Conservation (phyloP, 176 grass and related monocot genomes). For the Cenchrus fungigraminus region DNA sequence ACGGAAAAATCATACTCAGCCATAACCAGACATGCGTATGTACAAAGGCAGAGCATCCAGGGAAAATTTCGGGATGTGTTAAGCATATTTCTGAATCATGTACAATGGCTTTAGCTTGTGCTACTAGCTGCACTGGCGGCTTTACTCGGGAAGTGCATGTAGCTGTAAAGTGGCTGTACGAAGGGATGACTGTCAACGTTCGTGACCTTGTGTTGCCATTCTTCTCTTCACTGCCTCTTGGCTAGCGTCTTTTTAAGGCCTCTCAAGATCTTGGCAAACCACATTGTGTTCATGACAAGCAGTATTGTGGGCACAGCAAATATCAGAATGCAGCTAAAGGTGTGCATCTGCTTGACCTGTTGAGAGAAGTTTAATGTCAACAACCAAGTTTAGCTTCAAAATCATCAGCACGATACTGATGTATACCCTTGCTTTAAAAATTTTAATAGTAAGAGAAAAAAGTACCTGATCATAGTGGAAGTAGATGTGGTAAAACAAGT, state of each 20-base stretch:
- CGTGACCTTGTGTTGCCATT: slow-evolving; percentile 34
- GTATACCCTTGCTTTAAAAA: background rate
- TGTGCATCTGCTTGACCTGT: slow-evolving; percentile 75
- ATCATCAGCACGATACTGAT: slow-evolving; percentile 14
- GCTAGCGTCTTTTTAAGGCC: slow-evolving; percentile 87
- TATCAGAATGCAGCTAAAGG: slow-evolving; percentile 64
- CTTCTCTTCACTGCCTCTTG: slow-evolving; percentile 81
- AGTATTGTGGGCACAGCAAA: slow-evolving; percentile 77
- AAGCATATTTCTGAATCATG: slow-evolving; percentile 36
- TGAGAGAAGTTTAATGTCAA: slow-evolving; percentile 44
- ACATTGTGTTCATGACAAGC: slow-evolving; percentile 83
- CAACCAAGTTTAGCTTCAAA: slow-evolving; percentile 31
- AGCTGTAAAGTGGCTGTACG: slow-evolving; percentile 40
- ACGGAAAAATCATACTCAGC: slow-evolving; percentile 31
- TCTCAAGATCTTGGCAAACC: slow-evolving; percentile 97
- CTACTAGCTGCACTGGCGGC: slow-evolving; percentile 19
- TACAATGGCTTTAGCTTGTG: slow-evolving; percentile 43
- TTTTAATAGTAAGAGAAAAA: background rate
- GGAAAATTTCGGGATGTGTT: slow-evolving; percentile 22
- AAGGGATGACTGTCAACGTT: slow-evolving; percentile 19
- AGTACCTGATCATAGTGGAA: slow-evolving; percentile 84
- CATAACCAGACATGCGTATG: slow-evolving; percentile 39
- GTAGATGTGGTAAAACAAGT: slow-evolving; percentile 95
- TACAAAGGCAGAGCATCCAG: slow-evolving; percentile 47
- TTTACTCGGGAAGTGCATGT: slow-evolving; percentile 32